Percentiles rank a stretch among this genome's conserved stretches.
Evolutionary conservation across 306 rosid species (phyloP).

Genomic region (Sesbania bispinosa): DNA sequence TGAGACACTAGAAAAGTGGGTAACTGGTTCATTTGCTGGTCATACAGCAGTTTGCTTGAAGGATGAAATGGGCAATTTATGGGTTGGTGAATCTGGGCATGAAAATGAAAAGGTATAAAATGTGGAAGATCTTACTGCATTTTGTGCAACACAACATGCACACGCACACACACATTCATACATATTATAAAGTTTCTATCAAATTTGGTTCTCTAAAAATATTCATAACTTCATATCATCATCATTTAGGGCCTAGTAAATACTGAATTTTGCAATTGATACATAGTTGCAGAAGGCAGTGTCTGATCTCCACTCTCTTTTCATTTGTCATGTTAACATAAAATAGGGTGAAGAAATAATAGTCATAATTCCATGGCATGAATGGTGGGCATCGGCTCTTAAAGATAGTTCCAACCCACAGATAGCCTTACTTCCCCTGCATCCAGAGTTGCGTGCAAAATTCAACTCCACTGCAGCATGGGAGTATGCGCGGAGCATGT

Average conservation of each 20-base stretch:
- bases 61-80: conserved; percentile 86
- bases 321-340: background rate
- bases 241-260: background rate
- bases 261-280: background rate
- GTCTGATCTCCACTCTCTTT: background rate
- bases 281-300: background rate
- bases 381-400: conserved; percentile 90
- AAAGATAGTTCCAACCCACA: conserved; percentile 92
- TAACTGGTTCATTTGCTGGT: conserved; percentile 97
- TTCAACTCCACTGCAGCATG: conserved; percentile 91
- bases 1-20: conserved; percentile 98
- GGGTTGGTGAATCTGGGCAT: conserved; percentile 99
- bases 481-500: conserved; percentile 92
- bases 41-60: conserved; percentile 98
- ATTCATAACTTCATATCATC: background rate
- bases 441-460: conserved; percentile 67
- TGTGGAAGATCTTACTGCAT: background rate
- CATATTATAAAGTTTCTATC: background rate
- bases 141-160: background rate
- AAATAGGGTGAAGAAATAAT: conserved; percentile 92
- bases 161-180: background rate
- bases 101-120: conserved; percentile 87
- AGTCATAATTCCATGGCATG: conserved; percentile 88
- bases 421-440: conserved; percentile 92
- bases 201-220: background rate